Conservation (phyloP, 1,284 basidiomycete genomes). For the Hypsizygus ulmarius region DNA sequence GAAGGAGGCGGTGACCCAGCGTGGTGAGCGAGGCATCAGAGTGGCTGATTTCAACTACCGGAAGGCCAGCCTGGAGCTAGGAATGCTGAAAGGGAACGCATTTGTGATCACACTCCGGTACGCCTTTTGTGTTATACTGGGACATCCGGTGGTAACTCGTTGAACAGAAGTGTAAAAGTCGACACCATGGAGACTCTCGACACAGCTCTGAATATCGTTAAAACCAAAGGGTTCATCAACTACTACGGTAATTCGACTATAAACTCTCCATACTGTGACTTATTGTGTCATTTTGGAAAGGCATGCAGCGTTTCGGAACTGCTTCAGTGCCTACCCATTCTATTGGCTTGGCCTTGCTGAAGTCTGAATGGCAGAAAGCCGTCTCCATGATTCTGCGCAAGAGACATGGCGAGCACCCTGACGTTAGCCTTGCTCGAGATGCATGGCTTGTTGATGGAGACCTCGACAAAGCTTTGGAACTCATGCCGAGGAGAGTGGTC, state of each 20-base stretch:
- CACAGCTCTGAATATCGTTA: slow-evolving; percentile 77
- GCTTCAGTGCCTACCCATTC: slow-evolving; percentile 93
- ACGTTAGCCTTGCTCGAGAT: slow-evolving; percentile 74
- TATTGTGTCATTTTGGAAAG: slow-evolving; percentile 35
- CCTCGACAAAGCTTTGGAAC: slow-evolving; percentile 70
- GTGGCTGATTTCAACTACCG: slow-evolving; percentile 89
- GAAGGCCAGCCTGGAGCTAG: slow-evolving; percentile 81
- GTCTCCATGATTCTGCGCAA: slow-evolving; percentile 79
- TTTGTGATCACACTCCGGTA: slow-evolving; percentile 94
- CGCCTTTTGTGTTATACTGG: slow-evolving; percentile 21
- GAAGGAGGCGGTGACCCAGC: slow-evolving; percentile 58
- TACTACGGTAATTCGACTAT: slow-evolving; percentile 74
- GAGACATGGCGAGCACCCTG: slow-evolving; percentile 87
- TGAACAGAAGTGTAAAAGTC: slow-evolving; percentile 74
- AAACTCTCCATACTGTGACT: background rate
- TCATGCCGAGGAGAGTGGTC: slow-evolving; percentile 87
- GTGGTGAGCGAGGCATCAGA: slow-evolving; percentile 89
- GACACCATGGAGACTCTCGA: slow-evolving; percentile 72
- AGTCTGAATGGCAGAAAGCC: slow-evolving; percentile 87
- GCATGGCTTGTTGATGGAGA: slow-evolving; percentile 83
- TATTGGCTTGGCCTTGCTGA: slow-evolving; percentile 88
- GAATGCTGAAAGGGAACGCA: slow-evolving; percentile 93
- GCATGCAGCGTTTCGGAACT: slow-evolving; percentile 99
- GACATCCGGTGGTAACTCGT: slow-evolving; percentile 1
- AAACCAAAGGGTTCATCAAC: slow-evolving; percentile 91